A percentile compares a stretch with the other conserved stretches of the same genome.
Conservation (phyloP, 164 flowering plant genomes). For the Macadamia tetraphylla region DNA sequence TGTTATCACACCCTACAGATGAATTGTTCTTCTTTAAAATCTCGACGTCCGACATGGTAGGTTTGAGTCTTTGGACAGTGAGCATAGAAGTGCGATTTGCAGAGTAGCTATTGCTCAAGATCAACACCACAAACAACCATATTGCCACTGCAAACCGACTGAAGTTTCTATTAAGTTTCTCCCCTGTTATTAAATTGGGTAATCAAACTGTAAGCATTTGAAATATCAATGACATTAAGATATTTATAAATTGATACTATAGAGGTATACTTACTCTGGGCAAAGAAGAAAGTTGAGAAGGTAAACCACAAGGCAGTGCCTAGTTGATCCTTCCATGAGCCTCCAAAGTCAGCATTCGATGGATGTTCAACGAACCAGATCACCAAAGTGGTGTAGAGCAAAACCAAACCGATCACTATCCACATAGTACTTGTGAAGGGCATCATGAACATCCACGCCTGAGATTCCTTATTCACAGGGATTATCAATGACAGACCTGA, state of each 20-base stretch:
- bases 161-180: conserved; percentile 28
- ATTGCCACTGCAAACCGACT: conserved; percentile 26
- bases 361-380: conserved; percentile 9
- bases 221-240: no score
- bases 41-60: conserved; percentile 20
- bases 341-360: conserved; percentile 7
- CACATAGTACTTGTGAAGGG: conserved; percentile 6
- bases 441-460: conserved; percentile 8
- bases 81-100: conserved; percentile 47
- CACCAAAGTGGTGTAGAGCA: conserved; percentile 1
- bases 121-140: conserved; percentile 39
- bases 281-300: conserved; percentile 6
- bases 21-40: conserved; percentile 16
- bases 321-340: conserved; percentile 4
- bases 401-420: not conserved
- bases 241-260: not conserved
- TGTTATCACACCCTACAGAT: conserved; percentile 32
- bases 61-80: conserved; percentile 31
- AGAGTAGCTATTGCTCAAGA: conserved; percentile 38
- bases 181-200: conserved; percentile 20
- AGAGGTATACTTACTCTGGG: conserved; percentile 3
- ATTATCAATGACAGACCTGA: conserved; percentile 6
- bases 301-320: conserved; percentile 3
- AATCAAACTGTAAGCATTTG: not conserved
- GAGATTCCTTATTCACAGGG: not conserved